These are phyloP conservation scores for Potentilla sterilis DNA, from an alignment of 306 rosid species.

Conservation along the genomic window DNA sequence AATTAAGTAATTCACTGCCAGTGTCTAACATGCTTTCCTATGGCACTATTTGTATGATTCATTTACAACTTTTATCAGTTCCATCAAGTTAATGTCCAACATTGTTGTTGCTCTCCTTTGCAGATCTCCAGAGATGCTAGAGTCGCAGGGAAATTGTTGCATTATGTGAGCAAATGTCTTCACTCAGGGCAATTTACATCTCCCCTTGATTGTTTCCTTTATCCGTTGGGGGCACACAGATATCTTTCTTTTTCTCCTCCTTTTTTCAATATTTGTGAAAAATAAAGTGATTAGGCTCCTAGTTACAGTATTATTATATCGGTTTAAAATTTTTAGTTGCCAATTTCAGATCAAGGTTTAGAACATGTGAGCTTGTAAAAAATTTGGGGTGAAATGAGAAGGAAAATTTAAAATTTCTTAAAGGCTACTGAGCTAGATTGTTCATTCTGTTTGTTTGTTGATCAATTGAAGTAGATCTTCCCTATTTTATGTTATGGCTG, in stretches of 20 bases:
- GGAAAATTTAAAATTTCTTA: not conserved
- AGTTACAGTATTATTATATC: not conserved
- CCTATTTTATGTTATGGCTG: not conserved
- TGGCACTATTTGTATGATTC: not conserved
- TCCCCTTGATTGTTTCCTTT: conserved; percentile 23
- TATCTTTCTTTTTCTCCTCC: not conserved
- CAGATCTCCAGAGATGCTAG: conserved; percentile 91
- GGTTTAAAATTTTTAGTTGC: not conserved
- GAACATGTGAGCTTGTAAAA: conserved; percentile 14
- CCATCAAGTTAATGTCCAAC: conserved; percentile 9
- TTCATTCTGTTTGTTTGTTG: not conserved
- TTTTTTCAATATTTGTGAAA: conserved; percentile 9
- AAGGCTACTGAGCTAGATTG: not conserved
- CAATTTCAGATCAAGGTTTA: conserved; percentile 8
- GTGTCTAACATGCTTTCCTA: not conserved
- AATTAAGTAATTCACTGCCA: not conserved
- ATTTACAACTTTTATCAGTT: not conserved
- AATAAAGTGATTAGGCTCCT: conserved; percentile 14
- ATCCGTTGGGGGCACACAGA: conserved; percentile 17
- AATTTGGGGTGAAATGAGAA: not conserved
- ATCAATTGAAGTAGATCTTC: not conserved
- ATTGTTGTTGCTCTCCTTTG: conserved; percentile 27
- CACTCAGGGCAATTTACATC: not conserved
- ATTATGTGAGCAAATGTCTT: conserved; percentile 59
- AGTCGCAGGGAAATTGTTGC: conserved; percentile 66